Conservation (phyloP, 148 eudicot species). For the Rhododendron mucronatum region DNA sequence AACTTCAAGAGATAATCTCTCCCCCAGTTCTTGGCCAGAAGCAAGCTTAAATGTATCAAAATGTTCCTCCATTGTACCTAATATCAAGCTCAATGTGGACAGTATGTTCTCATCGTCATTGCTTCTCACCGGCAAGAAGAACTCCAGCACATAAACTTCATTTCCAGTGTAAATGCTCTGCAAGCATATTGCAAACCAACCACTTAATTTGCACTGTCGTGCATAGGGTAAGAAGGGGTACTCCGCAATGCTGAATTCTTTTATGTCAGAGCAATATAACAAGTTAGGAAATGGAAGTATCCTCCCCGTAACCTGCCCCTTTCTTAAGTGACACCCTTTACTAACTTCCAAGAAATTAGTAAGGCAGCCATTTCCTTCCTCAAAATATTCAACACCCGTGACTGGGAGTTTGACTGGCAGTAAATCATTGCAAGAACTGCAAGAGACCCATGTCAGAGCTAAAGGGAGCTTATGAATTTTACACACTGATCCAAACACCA, state of each 20-base stretch:
- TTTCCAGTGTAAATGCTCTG: neutral
- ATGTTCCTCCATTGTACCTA: slow-evolving; percentile 14
- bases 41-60: slow-evolving; percentile 16
- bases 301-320: slow-evolving; percentile 24
- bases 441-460: too few relatives aligned
- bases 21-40: slow-evolving; percentile 12
- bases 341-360: too few relatives aligned
- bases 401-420: neutral
- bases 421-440: too few relatives aligned
- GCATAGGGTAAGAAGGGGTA: slow-evolving; percentile 33
- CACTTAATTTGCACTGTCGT: too few relatives aligned
- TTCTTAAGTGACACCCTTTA: neutral
- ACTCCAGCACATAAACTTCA: slow-evolving; percentile 25
- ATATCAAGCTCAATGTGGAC: neutral
- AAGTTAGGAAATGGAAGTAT: slow-evolving; percentile 1
- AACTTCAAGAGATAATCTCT: too few relatives aligned
- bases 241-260: slow-evolving; percentile 17
- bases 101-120: neutral
- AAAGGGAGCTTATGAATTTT: too few relatives aligned
- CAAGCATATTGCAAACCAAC: too few relatives aligned
- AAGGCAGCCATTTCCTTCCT: too few relatives aligned
- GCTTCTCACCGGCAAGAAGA: slow-evolving; percentile 10
- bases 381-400: neutral
- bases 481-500: too few relatives aligned
- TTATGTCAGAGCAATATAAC: slow-evolving; percentile 22